Evolutionary conservation across 305 asterid genomes (phyloP).

Genomic region (Solanum aculeatissimum): DNA sequence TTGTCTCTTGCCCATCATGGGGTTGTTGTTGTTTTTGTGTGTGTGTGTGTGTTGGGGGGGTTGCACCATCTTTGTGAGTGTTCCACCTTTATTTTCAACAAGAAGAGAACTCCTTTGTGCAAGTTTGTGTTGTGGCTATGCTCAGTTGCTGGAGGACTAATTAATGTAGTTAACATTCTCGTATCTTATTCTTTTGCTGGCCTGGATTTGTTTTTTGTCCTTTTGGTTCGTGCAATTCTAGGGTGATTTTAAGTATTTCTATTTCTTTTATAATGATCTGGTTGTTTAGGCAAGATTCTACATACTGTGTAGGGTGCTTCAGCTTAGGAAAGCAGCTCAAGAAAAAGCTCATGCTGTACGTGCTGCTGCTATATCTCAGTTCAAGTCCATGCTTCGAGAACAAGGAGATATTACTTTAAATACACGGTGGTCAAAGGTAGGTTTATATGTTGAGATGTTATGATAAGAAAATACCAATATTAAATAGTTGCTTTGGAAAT

Average conservation of each 20-base stretch:
- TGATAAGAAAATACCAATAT: neutral
- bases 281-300: slow-evolving; percentile 7
- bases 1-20: neutral
- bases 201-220: neutral
- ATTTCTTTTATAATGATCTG: neutral
- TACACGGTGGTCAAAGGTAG: slow-evolving; percentile 96
- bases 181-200: neutral
- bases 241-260: neutral
- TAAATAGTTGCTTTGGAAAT: neutral
- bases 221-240: neutral
- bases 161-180: neutral
- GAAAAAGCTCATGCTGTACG: slow-evolving; percentile 75
- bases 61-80: neutral
- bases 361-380: slow-evolving; percentile 54
- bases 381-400: slow-evolving; percentile 81
- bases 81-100: neutral
- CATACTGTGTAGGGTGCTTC: slow-evolving; percentile 46
- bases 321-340: slow-evolving; percentile 64
- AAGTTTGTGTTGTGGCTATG: neutral
- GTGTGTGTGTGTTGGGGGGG: neutral
- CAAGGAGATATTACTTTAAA: slow-evolving; percentile 47
- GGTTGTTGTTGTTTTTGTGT: too few species aligned
- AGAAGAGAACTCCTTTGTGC: neutral
- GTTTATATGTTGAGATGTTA: neutral
- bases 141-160: neutral